phyloP scores from a whole-genome alignment of 495 filamentous ascomycete genomes.

The Annulohypoxylon bovei region DNA sequence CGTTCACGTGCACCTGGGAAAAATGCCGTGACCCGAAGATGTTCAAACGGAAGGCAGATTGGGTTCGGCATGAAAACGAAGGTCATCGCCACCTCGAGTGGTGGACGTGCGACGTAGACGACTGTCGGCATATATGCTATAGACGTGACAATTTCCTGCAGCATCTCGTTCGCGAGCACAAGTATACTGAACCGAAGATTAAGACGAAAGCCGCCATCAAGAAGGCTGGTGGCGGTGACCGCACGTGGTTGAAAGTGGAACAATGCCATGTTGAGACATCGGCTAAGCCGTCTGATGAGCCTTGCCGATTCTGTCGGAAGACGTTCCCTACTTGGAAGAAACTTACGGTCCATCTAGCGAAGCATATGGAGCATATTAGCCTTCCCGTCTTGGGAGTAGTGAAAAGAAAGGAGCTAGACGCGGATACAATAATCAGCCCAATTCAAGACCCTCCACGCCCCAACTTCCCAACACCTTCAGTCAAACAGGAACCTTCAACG shows the following conservation, averaged over 20 bases:
- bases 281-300: constrained; percentile 76
- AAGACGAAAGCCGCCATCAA: constrained; percentile 68
- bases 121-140: constrained; percentile 86
- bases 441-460: constrained; percentile 64
- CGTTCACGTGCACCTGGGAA: constrained; percentile 93
- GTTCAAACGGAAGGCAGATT: constrained; percentile 97
- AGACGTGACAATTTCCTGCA: constrained; percentile 96
- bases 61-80: constrained; percentile 96
- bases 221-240: constrained; percentile 64
- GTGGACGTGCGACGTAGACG: constrained; percentile 86
- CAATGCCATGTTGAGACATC: constrained; percentile 76
- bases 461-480: constrained; percentile 49
- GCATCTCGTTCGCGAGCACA: constrained; percentile 94
- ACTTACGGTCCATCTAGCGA: constrained; percentile 91
- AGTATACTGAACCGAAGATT: constrained; percentile 79
- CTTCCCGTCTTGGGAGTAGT: constrained; percentile 85
- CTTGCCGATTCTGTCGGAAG: constrained; percentile 91
- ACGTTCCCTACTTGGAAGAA: constrained; percentile 90
- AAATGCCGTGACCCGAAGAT: constrained; percentile 88
- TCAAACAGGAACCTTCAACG: constrained; percentile 46
- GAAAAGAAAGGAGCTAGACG: constrained; percentile 63
- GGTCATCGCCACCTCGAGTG: constrained; percentile 90
- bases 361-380: constrained; percentile 95
- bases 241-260: constrained; percentile 81
- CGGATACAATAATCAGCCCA: constrained; percentile 71